Base-by-base conservation (phyloP, 225 moss, liverwort and hornwort species). In the Physcomitrellopsis africana region DNA sequence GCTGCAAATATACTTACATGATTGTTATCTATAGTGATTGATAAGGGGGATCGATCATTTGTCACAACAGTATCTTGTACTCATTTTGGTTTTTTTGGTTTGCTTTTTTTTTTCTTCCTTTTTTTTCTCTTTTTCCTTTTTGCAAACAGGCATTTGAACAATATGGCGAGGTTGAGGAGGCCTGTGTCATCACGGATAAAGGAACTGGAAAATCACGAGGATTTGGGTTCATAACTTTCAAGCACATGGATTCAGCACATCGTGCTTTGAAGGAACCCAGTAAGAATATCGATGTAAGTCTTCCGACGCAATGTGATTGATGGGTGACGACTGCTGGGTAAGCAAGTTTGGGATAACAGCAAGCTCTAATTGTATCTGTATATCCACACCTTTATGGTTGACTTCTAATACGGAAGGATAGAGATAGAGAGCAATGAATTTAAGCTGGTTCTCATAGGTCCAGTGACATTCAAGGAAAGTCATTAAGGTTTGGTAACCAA, bases 201-300 rank as follows among this genome's bases (percentile, higher is more conserved):
- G 91, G 84, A 76, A 88, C 92, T 72, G 96, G 96, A 64, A 96
- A 96, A 79, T 94, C 94, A 43, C 86, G 96, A 76, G 96, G 96
- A 54, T 96, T 96, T 72, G 96, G 96, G 66, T 96, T 96, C 75
- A 92, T 96, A 68, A 96, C 96, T 26, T 96, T 96, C 80, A 94
- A 92, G 84, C 96, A 96, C 75, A 96, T 96, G 96, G 96, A 96
- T 83, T 94, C 94, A 53, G 94, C 96, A 63, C 96, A 96, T 77
- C 92, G 96, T 79, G 96, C 96, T 51, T 73, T 96, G 85, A 94
- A 94, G 71, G 96, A 96, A 77, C 94, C 96, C 49, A 96, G 96
- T 78, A 96, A 96, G 79, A 94, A 94, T 58, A 96, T 96, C 51
- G 96, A 96, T 87, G 96, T 96, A 73, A 86, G 92, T 81, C 32